phyloP scores from a whole-genome alignment of 495 filamentous ascomycete species.

The Venustampulla echinocandica region DNA sequence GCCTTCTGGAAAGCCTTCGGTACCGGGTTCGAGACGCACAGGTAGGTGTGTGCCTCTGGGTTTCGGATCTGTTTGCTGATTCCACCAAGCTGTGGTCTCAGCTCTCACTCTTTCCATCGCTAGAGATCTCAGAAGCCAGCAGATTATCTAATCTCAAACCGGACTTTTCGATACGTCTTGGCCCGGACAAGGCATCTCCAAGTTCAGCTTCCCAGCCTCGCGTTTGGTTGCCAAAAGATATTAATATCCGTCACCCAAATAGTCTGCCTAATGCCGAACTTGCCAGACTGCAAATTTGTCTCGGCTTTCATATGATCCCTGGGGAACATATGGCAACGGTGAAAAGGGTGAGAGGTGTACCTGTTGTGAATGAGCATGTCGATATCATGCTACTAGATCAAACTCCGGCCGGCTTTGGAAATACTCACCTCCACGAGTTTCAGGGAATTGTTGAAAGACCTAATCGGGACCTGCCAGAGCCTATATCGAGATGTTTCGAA shows the following conservation, averaged over 20 bases:
- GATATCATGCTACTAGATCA: not conserved
- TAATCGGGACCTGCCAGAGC: not conserved
- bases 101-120: slow-evolving; percentile 10
- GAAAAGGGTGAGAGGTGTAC: not conserved
- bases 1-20: slow-evolving; percentile 6
- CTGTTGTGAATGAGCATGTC: not conserved
- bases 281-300: slow-evolving; percentile 6
- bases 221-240: not conserved
- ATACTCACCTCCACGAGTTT: not conserved
- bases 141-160: not conserved
- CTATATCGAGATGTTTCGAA: not conserved
- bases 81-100: slow-evolving; percentile 17
- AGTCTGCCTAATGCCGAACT: slow-evolving; percentile 8
- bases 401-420: not conserved
- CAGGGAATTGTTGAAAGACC: not conserved
- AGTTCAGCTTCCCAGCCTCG: not conserved
- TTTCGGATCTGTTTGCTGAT: slow-evolving; percentile 4
- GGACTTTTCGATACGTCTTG: slow-evolving; percentile 11
- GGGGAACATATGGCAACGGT: not conserved
- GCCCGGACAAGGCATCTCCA: not conserved
- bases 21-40: slow-evolving; percentile 11
- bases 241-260: slow-evolving; percentile 5
- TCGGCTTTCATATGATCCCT: slow-evolving; percentile 4
- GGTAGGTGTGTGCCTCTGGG: slow-evolving; percentile 4
- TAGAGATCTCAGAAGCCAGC: not conserved